Conservation (phyloP, 768 basidiomycete genomes). For the Termitomyces titanicus region DNA sequence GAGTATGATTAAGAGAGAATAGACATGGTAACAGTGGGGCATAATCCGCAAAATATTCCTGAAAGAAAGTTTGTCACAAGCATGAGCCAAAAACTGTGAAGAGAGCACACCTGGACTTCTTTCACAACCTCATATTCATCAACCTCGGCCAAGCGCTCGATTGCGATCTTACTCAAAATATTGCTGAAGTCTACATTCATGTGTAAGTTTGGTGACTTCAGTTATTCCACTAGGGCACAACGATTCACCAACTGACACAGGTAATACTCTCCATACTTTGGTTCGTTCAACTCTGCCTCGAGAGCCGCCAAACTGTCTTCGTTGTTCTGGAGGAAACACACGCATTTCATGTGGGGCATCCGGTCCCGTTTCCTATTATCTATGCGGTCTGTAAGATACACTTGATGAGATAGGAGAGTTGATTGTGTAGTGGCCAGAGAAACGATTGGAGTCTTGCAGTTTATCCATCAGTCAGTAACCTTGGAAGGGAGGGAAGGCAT, state of each 20-base stretch:
- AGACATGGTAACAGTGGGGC: constrained; percentile 81
- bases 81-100: not conserved
- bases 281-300: constrained; percentile 80
- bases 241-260: constrained; percentile 91
- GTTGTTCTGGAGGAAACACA: constrained; percentile 86
- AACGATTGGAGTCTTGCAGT: constrained; percentile 85
- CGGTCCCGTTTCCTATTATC: constrained; percentile 90
- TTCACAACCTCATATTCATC: constrained; percentile 96
- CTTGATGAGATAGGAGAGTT: constrained; percentile 88
- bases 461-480: not conserved
- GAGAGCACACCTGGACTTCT: constrained; percentile 84
- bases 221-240: constrained; percentile 21
- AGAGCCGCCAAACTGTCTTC: constrained; percentile 82
- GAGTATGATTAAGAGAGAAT: constrained; percentile 81
- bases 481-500: not conserved
- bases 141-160: constrained; percentile 89
- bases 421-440: constrained; percentile 95
- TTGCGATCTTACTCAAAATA: constrained; percentile 80
- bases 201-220: constrained; percentile 17
- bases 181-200: constrained; percentile 85
- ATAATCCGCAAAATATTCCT: constrained; percentile 99
- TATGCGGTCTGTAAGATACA: constrained; percentile 96
- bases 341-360: constrained; percentile 96
- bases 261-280: constrained; percentile 98
- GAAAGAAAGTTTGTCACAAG: constrained; percentile 12